Evolutionary conservation across 1,139 yeast species (phyloP).

Genomic region (Debaryomycetaceae sp.): DNA sequence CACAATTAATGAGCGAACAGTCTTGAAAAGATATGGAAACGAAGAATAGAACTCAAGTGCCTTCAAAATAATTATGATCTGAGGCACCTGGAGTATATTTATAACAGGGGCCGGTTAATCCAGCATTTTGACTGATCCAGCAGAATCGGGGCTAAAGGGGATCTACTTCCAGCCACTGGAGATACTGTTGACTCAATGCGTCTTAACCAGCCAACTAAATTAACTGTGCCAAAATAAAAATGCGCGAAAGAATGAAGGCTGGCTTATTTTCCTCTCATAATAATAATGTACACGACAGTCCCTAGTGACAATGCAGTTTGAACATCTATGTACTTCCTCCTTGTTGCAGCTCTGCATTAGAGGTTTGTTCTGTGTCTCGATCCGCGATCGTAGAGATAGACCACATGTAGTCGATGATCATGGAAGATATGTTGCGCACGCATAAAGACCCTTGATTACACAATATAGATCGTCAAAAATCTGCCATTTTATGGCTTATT

Average conservation of each 20-base stretch:
- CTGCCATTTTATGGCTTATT: neutral
- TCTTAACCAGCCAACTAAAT: neutral
- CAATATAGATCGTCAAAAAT: neutral
- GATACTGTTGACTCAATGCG: neutral
- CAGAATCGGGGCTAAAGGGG: constrained; percentile 7
- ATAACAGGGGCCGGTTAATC: constrained; percentile 4
- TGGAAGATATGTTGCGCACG: neutral
- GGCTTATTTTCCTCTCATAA: neutral
- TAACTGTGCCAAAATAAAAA: neutral
- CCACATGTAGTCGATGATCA: neutral
- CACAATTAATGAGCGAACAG: neutral
- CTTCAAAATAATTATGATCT: constrained; percentile 2
- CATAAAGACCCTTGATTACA: neutral
- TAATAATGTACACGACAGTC: neutral
- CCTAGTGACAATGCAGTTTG: no score
- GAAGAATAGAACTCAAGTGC: neutral
- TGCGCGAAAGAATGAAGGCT: neutral
- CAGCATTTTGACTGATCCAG: constrained; percentile 8
- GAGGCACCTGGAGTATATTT: constrained; percentile 5
- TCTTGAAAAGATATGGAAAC: neutral
- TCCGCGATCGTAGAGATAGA: neutral
- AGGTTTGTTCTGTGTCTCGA: neutral
- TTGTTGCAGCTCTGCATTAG: neutral
- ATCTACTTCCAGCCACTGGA: constrained; percentile 8
- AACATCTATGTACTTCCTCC: no score